These are phyloP conservation scores for Malbranchea cinnamomea DNA, from an alignment of 2,329 filamentous ascomycete genomes.

Conservation along the genomic window DNA sequence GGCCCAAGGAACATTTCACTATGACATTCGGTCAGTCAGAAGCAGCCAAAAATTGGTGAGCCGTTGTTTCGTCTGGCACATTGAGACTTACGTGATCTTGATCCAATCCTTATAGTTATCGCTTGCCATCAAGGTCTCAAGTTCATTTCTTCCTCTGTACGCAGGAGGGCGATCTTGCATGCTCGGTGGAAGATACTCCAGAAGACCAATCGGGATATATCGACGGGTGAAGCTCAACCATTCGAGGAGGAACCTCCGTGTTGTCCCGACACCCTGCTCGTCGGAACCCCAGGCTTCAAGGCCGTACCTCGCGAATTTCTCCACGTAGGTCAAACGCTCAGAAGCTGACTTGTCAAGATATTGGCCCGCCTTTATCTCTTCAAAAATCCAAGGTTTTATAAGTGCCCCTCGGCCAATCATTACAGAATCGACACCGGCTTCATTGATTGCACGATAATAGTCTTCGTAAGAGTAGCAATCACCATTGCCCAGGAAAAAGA, in stretches of 20 bases:
- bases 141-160: conserved; percentile 69
- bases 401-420: conserved; percentile 95
- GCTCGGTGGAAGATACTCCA: conserved; percentile 76
- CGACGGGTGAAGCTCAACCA: conserved; percentile 89
- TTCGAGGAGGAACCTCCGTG: conserved; percentile 81
- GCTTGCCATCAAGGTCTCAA: conserved; percentile 87
- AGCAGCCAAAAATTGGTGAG: conserved; percentile 4
- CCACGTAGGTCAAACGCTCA: conserved; percentile 71
- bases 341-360: conserved; percentile 89
- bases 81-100: conserved; percentile 67
- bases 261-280: conserved; percentile 82
- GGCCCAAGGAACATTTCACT: conserved; percentile 97
- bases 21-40: conserved; percentile 7
- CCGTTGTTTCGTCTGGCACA: conserved; percentile 1
- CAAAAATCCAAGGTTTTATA: conserved; percentile 97
- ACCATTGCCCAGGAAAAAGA: conserved; percentile 92
- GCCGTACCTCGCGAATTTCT: conserved; percentile 80
- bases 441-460: conserved; percentile 62
- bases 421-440: conserved; percentile 74
- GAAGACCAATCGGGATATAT: conserved; percentile 76
- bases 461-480: conserved; percentile 90
- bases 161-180: conserved; percentile 80
- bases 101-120: conserved; percentile 95
- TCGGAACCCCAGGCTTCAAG: conserved; percentile 93
- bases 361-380: conserved; percentile 82